phyloP scores from a whole-genome alignment of 129 eudicot genomes.

The Pulicaria dysenterica region DNA sequence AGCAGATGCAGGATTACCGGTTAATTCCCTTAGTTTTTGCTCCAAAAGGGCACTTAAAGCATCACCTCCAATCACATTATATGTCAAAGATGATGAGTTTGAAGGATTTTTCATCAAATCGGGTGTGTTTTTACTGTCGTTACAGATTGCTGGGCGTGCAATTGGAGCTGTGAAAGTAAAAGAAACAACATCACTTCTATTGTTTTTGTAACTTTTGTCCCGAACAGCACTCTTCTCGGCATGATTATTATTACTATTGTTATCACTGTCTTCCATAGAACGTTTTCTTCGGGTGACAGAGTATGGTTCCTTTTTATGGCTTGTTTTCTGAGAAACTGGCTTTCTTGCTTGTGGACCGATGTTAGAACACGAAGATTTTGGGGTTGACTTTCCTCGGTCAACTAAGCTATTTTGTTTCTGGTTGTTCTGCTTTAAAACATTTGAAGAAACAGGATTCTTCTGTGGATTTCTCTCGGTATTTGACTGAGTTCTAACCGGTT shows the following conservation, averaged over 20 bases:
- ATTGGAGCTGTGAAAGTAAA: slow-evolving; percentile 92
- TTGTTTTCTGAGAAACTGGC: slow-evolving; percentile 41
- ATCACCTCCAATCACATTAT: slow-evolving; percentile 64
- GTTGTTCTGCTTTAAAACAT: slow-evolving; percentile 73
- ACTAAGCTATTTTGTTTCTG: slow-evolving; percentile 76
- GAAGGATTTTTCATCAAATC: slow-evolving; percentile 39
- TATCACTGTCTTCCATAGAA: slow-evolving; percentile 54
- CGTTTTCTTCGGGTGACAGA: slow-evolving; percentile 64
- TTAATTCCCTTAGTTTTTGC: slow-evolving; percentile 69
- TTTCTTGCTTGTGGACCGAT: slow-evolving; percentile 47
- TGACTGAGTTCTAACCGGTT: slow-evolving; percentile 49
- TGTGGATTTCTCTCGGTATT: slow-evolving; percentile 40
- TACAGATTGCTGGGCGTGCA: slow-evolving; percentile 43
- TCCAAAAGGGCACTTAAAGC: slow-evolving; percentile 76
- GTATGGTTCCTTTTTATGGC: slow-evolving; percentile 50
- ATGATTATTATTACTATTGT: slow-evolving; percentile 38
- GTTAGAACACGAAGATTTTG: slow-evolving; percentile 43
- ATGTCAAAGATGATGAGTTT: slow-evolving; percentile 43
- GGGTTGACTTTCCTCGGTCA: slow-evolving; percentile 58
- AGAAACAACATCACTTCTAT: slow-evolving; percentile 67
- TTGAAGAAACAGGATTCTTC: slow-evolving; percentile 53
- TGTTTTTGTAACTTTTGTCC: slow-evolving; percentile 56
- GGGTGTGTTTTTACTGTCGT: slow-evolving; percentile 35
- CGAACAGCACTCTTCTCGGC: slow-evolving; percentile 39
- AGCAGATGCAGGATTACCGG: slow-evolving; percentile 36